Conservation (phyloP, 2,329 filamentous ascomycete genomes). For the Rhinocladiella mackenziei region DNA sequence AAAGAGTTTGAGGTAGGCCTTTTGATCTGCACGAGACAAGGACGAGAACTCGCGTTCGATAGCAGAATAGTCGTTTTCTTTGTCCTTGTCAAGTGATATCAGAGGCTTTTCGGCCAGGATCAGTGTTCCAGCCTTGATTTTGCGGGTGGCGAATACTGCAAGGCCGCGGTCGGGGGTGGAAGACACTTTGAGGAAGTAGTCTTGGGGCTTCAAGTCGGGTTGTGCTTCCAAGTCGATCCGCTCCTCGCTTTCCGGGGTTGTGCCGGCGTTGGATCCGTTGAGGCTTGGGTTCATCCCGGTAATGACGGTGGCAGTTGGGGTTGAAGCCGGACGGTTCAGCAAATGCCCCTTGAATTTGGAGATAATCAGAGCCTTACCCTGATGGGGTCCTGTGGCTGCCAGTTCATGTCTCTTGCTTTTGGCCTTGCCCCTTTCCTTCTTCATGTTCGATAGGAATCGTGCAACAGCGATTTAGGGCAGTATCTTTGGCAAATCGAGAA, state of each 20-base stretch:
- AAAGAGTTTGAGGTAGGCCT: conserved; percentile 20
- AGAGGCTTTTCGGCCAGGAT: conserved; percentile 23
- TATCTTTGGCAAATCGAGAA: no score
- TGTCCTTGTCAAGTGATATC: conserved; percentile 18
- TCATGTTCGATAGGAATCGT: no score
- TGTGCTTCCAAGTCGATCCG: conserved; percentile 30
- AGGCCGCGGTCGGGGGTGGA: conserved; percentile 22
- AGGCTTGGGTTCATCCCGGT: not conserved
- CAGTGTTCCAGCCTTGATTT: conserved; percentile 26
- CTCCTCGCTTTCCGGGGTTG: not conserved
- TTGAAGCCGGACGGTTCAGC: no score
- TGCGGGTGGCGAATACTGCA: conserved; percentile 22
- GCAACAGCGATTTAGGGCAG: no score
- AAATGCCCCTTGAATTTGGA: no score
- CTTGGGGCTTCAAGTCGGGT: conserved; percentile 55
- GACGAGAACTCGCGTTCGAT: conserved; percentile 16
- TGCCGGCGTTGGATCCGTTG: not conserved
- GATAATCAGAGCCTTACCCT: no score
- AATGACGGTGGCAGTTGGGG: no score
- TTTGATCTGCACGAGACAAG: conserved; percentile 13
- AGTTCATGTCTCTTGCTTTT: no score
- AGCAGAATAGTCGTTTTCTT: conserved; percentile 15
- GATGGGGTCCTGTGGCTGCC: no score
- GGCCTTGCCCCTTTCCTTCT: no score
- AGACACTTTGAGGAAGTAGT: conserved; percentile 46